Base-by-base conservation (phyloP, 805 yeast species). In the Candida ascalaphidarum region DNA sequence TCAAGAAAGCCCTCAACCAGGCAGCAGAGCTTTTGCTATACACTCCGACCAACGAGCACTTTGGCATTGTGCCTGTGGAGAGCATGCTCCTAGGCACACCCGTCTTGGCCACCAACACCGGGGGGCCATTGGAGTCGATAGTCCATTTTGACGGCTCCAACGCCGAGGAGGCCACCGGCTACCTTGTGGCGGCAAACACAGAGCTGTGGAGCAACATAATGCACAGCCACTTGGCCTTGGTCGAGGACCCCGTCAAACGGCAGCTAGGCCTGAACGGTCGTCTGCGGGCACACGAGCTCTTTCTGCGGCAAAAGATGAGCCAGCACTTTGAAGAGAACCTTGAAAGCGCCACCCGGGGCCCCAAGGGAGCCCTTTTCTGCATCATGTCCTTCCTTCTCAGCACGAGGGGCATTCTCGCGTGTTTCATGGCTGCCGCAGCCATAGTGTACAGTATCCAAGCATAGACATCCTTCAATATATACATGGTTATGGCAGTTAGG, bases 61-160 rank as follows among this genome's bases (percentile, higher is more conserved):
- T 92, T 49, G 99, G 99, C 10, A 92, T 92, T 38, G 99, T 92
- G 7, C 99, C 99, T 2, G 65, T 92, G 11, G 98, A 92, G 50
- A 88, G 95, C 9, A 88, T 92, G 96, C 67, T 79, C 26, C 65
- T 72, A 32, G 80, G 82, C 17, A 78, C 79, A 0, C 85, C 95
- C 0, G 96, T 88, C 0, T 57, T 92, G 28, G 96, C 96, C 0
- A 78, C 80, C 4, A 75, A 82, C 44, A 75, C 75, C 22, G 99
- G 98, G 16, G 99, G 99, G 0, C 98, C 98, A 0, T 55, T 77
- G 20, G 99, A 92, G 48, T 79, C 95, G 0, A 59, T 81, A 7
- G 64, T 61, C 7, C 40, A 50, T 30, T 59, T 37, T 37, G 39
- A 37, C 17, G 56, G 51, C 3, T 27, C 33, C 6, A 57, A 59